Evolutionary conservation across 768 basidiomycete genomes (phyloP).

Genomic region (Termitomyces sp.): DNA sequence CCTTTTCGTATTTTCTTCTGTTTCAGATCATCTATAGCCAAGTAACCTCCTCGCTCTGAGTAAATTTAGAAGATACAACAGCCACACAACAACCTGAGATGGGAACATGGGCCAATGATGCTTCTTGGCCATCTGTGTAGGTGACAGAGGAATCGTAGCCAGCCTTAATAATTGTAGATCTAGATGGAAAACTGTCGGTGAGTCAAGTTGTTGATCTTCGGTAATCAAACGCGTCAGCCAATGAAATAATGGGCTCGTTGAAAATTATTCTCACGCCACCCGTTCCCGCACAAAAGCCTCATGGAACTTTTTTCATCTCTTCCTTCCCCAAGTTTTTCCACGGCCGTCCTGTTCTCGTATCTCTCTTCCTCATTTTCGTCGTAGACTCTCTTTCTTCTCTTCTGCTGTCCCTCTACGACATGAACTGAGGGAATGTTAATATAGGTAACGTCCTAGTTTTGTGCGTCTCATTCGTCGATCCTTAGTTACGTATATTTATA

Average conservation of each 20-base stretch:
- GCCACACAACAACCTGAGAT: too few species aligned
- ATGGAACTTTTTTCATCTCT: not conserved
- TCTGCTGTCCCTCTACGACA: too few species aligned
- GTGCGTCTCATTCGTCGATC: not conserved
- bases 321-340: constrained; percentile 4
- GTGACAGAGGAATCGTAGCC: not conserved
- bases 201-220: not conserved
- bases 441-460: not conserved
- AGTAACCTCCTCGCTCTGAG: too few species aligned
- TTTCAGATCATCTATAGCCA: too few species aligned
- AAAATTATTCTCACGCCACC: constrained; percentile 11
- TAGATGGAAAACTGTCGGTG: not conserved
- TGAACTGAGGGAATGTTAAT: not conserved
- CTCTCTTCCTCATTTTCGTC: not conserved
- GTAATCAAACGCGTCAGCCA: constrained; percentile 7
- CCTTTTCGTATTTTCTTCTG: too few species aligned
- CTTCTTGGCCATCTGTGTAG: not conserved
- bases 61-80: too few species aligned
- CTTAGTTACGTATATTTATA: not conserved
- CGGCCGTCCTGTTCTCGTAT: not conserved
- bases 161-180: too few species aligned
- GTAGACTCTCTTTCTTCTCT: not conserved
- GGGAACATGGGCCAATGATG: too few species aligned
- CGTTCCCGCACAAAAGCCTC: constrained; percentile 16
- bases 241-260: constrained; percentile 14